A percentile compares a stretch with the other conserved stretches of the same genome.
These are phyloP conservation scores for Fusarium ambrosium DNA, from an alignment of 2,329 filamentous ascomycete genomes.

Conservation along the genomic window DNA sequence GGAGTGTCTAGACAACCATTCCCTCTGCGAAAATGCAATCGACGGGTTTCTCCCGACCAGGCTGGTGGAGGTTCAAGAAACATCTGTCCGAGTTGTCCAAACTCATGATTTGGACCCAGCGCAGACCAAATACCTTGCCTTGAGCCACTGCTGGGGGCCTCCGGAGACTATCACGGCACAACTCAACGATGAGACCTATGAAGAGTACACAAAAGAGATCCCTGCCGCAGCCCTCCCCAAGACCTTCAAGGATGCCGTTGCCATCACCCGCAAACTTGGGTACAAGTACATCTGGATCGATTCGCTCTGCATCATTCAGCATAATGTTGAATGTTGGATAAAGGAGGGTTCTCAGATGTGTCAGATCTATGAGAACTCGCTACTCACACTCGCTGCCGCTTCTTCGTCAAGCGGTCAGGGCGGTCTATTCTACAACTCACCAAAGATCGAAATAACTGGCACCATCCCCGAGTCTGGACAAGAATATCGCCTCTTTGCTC, in stretches of 20 bases:
- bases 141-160: conserved; percentile 10
- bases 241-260: neutral
- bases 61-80: neutral
- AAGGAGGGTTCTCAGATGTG: conserved; percentile 1
- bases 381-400: neutral
- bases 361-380: conserved; percentile 1
- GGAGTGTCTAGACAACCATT: neutral
- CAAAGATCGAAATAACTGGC: neutral
- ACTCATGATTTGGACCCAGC: neutral
- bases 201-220: neutral
- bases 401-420: neutral
- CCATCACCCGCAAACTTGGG: neutral
- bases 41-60: neutral
- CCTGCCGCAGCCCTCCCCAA: neutral
- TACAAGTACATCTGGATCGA: neutral
- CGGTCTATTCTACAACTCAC: neutral
- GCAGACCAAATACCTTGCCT: neutral
- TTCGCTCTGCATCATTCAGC: conserved; percentile 5
- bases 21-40: neutral
- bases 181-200: conserved; percentile 2
- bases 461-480: neutral
- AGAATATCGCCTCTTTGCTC: neutral
- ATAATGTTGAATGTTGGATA: neutral
- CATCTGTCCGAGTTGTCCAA: neutral
- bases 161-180: conserved; percentile 1